Evolutionary conservation across 306 rosid species (phyloP), one percentile per base, ranked within the genome.

Genomic region (Cucurbita pepo): DNA sequence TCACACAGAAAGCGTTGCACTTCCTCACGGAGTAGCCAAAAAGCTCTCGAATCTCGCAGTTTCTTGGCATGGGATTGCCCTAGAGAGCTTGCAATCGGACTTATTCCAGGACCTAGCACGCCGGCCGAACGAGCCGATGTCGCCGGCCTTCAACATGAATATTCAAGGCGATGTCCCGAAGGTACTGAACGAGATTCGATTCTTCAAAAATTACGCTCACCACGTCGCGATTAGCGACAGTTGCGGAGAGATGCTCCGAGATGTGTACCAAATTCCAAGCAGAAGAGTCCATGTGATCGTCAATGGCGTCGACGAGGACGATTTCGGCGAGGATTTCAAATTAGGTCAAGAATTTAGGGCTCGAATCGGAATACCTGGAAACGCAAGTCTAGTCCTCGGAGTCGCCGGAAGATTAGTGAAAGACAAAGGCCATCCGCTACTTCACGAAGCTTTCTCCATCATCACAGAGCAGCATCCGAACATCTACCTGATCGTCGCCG

Each of bases 11-110:
- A 91, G 99, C 74, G 99, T 94, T 1, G 95, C 99, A 21, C 91
- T 94, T 6, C 99, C 97, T 81, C 90, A 89, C 12, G 83, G 92
- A 89, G 57, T 84, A 14, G 99, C 97, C 5, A 79, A 86, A 0
- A 67, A 83, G 6, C 79, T 94, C 62, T 74, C 83, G 10, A 94
- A 94, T 66, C 97, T 94, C 11, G 99, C 88, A 2, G 99, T 94
- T 10, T 84, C 99, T 2, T 91, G 99, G 99, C 99, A 94, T 62
- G 99, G 99, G 74, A 91, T 94, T 62, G 99, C 99, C 4, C 76
- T 94, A 0, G 99, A 94, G 80, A 89, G 91, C 86, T 75, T 94
- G 61, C 97, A 94, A 78, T 94, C 99, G 14, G 78, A 77, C 41
- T 84, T 94, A 25, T 89, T 82, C 81, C 99, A 94, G 44, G 99